Evolutionary conservation across 805 yeast species (phyloP).

Genomic region (Wickerhamiella musiphila): DNA sequence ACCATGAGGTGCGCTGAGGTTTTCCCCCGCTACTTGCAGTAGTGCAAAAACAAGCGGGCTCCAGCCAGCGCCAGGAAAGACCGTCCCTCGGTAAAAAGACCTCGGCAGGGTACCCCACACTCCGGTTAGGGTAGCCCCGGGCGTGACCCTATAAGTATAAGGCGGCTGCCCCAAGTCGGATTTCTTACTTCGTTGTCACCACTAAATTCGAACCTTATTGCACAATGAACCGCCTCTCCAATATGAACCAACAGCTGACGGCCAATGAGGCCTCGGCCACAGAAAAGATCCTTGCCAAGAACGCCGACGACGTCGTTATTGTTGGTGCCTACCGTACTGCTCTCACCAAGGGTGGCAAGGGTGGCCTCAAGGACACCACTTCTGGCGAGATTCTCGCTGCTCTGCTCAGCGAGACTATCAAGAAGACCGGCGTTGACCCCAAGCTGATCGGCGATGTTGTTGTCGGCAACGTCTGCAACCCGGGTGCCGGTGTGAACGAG

Average conservation of each 20-base stretch:
- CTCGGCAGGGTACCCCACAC: too few relatives aligned
- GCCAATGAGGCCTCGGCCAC: slow-evolving; percentile 20
- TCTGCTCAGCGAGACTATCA: slow-evolving; percentile 45
- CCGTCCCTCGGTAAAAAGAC: too few relatives aligned
- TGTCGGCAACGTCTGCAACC: slow-evolving; percentile 81
- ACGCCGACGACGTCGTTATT: slow-evolving; percentile 79
- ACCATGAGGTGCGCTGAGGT: too few relatives aligned
- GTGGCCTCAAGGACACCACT: slow-evolving; percentile 65
- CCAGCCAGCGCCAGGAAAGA: neutral
- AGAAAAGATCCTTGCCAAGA: slow-evolving; percentile 31
- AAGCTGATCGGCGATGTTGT: slow-evolving; percentile 64
- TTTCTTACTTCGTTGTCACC: too few relatives aligned
- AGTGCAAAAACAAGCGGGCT: too few relatives aligned
- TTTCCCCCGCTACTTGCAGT: too few relatives aligned
- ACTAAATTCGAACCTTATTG: too few relatives aligned
- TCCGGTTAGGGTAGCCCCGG: too few relatives aligned
- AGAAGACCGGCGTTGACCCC: slow-evolving; percentile 33
- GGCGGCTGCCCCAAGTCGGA: too few relatives aligned
- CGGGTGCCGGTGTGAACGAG: slow-evolving; percentile 89
- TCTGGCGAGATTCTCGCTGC: slow-evolving; percentile 61
- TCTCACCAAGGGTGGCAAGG: slow-evolving; percentile 72
- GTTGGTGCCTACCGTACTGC: slow-evolving; percentile 87
- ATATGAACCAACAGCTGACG: slow-evolving; percentile 19
- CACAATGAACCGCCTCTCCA: slow-evolving; percentile 21
- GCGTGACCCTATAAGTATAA: too few relatives aligned